phyloP scores from a whole-genome alignment of 1,284 basidiomycete species.

The Ganoderma lucidum region DNA sequence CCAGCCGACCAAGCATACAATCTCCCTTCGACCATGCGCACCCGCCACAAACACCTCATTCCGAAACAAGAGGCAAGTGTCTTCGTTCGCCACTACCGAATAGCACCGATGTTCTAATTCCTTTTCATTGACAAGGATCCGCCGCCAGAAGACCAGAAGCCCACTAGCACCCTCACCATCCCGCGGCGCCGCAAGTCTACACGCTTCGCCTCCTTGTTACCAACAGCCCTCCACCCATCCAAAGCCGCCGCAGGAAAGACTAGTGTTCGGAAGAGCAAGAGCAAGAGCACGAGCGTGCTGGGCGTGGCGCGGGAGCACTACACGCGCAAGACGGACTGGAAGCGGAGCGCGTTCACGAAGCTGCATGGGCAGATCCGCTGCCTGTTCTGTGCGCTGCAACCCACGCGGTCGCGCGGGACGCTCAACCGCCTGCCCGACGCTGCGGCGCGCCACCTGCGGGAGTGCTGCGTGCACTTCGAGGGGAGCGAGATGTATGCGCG shows the following conservation, averaged over 20 bases:
- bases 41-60: neutral
- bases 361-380: constrained; percentile 13
- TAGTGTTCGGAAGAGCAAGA: neutral
- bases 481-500: constrained; percentile 1
- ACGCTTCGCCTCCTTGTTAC: neutral
- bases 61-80: neutral
- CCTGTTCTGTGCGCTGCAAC: constrained; percentile 8
- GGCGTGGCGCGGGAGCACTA: neutral
- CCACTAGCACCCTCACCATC: neutral
- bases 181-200: neutral
- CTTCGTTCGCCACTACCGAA: neutral
- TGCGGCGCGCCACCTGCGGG: constrained; percentile 9
- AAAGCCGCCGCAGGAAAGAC: neutral
- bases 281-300: neutral
- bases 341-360: neutral
- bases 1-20: neutral
- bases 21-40: neutral
- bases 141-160: neutral
- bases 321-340: constrained; percentile 6
- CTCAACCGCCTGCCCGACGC: constrained; percentile 14
- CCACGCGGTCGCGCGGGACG: neutral
- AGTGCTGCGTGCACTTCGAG: constrained; percentile 9
- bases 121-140: neutral
- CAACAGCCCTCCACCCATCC: neutral
- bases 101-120: neutral